Evolutionary conservation across 2,329 filamentous ascomycete genomes (phyloP), one percentile per base, ranked within the genome.

Genomic region (Pseudocercospora eumusae): DNA sequence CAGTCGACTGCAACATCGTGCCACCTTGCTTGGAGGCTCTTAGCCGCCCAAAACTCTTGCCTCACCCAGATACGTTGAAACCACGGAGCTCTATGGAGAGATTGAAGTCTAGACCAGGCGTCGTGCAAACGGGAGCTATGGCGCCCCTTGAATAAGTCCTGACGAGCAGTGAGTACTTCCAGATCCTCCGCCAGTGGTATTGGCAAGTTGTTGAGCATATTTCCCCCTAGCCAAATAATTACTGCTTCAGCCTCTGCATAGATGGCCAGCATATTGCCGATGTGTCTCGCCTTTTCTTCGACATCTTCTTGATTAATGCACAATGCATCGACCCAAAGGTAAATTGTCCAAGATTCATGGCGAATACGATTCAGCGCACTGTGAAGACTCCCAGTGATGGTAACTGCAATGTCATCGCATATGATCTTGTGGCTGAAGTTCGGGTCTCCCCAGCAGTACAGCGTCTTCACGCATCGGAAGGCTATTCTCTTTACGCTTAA

Each of bases 161-260:
- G 44, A 1, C 20, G 20, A 47, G 44, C 18, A 13, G 4, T 47
- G 44, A 47, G 44, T 18, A 47, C 23, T 11, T 47, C 44, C 18
- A 47, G 44, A 15, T 47, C 44, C 18, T 47, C 44, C 18, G 21
- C 21, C 20, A 1, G 2, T 15, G 44, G 44, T 15, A 13, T 13
- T 5, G 44, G 18, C 21, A 23, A 23, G 9, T 23, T 18, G 21
- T 25, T 9, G 20, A 47, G 44, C 18, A 21, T 25, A 13, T 47
- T 2, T 13, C 23, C 44, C 9, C 44, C 44, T 11, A 47, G 44
- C 44, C 58, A 60, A 21, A 60, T 36, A 13, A 60, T 42, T n/a
- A 60, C 58, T 23, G 42, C 57, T 25, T 52, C 31, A 25, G 57
- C 57, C 23, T 54, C 28, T 45, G 47, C 54, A 33, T 60, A 60